Conservation (phyloP, 129 eudicot species). For the Ambrosia trifida region DNA sequence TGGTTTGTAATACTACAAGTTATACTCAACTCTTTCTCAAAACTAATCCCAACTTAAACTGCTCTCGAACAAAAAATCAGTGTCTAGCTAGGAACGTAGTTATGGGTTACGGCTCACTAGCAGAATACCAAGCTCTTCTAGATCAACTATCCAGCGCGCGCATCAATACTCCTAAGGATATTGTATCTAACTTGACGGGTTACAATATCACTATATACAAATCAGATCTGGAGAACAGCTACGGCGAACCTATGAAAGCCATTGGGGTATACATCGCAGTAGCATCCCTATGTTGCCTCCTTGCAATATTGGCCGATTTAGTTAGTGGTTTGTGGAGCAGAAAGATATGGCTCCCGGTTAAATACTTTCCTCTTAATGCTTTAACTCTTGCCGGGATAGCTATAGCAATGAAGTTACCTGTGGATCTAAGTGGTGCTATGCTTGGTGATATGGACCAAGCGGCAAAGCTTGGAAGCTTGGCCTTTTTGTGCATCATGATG, state of each 20-base stretch:
- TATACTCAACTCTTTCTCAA: too few species aligned
- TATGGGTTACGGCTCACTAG: background rate
- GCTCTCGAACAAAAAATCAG: too few species aligned
- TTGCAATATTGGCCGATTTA: background rate
- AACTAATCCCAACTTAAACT: background rate
- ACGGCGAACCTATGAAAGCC: background rate
- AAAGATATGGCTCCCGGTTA: background rate
- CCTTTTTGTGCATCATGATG: slow-evolving; percentile 1
- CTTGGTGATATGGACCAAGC: slow-evolving; percentile 4
- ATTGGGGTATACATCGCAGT: slow-evolving; percentile 4
- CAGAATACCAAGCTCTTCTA: too few species aligned
- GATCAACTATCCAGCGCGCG: too few species aligned
- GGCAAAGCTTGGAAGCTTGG: background rate
- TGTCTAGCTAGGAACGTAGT: background rate
- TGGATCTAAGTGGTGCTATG: background rate
- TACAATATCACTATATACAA: background rate
- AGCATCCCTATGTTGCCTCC: background rate
- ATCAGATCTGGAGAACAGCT: background rate
- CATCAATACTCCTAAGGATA: background rate
- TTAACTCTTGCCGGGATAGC: background rate
- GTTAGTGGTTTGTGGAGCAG: background rate
- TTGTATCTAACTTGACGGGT: background rate
- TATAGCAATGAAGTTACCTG: slow-evolving; percentile 7
- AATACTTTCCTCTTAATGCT: background rate
- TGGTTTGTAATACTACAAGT: too few species aligned